phyloP scores from a whole-genome alignment of 441 rosid species.

The Syzygium syzygioides region DNA sequence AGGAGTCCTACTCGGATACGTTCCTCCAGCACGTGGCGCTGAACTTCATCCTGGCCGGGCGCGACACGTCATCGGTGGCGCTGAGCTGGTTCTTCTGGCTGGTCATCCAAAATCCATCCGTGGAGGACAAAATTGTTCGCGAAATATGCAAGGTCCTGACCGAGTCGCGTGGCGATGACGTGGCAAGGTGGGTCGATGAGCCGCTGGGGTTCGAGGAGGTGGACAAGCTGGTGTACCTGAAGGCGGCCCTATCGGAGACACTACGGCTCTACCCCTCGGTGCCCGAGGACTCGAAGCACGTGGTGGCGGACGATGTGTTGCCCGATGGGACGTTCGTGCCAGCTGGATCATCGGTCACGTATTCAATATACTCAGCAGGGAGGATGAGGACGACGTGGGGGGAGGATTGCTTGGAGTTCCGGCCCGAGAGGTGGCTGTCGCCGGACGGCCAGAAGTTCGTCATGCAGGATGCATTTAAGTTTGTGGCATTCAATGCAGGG shows the following conservation, averaged over 20 bases:
- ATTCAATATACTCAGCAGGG: conserved; percentile 88
- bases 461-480: conserved; percentile 62
- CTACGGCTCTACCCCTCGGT: conserved; percentile 89
- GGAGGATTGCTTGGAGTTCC: conserved; percentile 75
- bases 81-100: conserved; percentile 92
- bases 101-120: conserved; percentile 44
- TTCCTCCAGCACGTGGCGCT: conserved; percentile 88
- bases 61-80: conserved; percentile 95
- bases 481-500: conserved; percentile 93
- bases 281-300: conserved; percentile 91
- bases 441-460: conserved; percentile 44
- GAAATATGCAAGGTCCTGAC: conserved; percentile 55
- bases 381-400: conserved; percentile 90
- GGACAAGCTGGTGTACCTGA: conserved; percentile 64
- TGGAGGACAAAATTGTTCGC: conserved; percentile 62
- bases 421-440: conserved; percentile 89
- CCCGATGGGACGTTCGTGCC: conserved; percentile 94
- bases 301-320: conserved; percentile 65
- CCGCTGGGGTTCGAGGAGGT: conserved; percentile 73
- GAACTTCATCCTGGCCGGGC: conserved; percentile 94
- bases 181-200: conserved; percentile 53
- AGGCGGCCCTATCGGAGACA: conserved; percentile 88
- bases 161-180: conserved; percentile 66
- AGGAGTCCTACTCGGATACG: conserved; percentile 68
- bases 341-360: conserved; percentile 91